These are phyloP conservation scores for Talaromyces funiculosus DNA, from an alignment of 2,329 filamentous ascomycete genomes.

Conservation along the genomic window DNA sequence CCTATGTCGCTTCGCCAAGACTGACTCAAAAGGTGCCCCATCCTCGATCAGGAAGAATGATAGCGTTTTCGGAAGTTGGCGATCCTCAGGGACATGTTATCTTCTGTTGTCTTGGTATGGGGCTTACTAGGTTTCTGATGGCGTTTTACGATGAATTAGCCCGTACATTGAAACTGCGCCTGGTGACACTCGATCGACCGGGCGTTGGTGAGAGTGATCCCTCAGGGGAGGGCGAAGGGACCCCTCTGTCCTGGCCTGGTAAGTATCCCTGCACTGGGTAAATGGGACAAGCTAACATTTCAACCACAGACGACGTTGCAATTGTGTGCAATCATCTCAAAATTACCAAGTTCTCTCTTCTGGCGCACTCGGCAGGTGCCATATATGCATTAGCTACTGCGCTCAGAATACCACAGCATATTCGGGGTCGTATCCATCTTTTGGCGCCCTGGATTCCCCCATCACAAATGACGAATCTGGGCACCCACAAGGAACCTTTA, in stretches of 20 bases:
- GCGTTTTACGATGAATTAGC: constrained; percentile 97
- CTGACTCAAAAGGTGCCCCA: constrained; percentile 84
- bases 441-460: constrained; percentile 90
- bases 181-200: constrained; percentile 91
- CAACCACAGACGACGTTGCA: constrained; percentile 65
- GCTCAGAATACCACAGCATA: constrained; percentile 90
- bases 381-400: constrained; percentile 96
- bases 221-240: constrained; percentile 74
- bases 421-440: constrained; percentile 87
- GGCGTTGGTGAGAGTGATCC: constrained; percentile 89
- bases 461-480: constrained; percentile 79
- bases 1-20: constrained; percentile 75
- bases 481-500: constrained; percentile 65
- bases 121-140: constrained; percentile 88
- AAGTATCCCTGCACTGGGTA: constrained; percentile 30
- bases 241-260: constrained; percentile 92
- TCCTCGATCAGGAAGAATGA: constrained; percentile 76
- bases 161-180: constrained; percentile 73
- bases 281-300: not conserved
- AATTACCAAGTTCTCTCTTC: constrained; percentile 91
- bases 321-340: constrained; percentile 87
- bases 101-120: constrained; percentile 97
- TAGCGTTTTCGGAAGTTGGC: constrained; percentile 95
- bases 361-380: constrained; percentile 95
- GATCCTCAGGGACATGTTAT: constrained; percentile 87